These are phyloP conservation scores for Nemania serpens DNA, from an alignment of 2,329 filamentous ascomycete species.

Conservation along the genomic window DNA sequence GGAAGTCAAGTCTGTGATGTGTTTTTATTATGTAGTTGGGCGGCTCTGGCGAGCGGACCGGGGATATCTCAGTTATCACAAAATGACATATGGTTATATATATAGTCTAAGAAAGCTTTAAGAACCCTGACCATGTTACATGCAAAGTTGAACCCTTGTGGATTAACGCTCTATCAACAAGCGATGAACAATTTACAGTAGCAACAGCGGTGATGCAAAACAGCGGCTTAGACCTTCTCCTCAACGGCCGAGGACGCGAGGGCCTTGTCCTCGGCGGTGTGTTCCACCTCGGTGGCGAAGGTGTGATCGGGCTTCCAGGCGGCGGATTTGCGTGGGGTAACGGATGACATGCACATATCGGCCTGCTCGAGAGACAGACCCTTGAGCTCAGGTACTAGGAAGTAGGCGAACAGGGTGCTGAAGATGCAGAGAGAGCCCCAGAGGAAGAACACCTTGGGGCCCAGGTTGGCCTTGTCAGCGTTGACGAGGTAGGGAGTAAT, in stretches of 20 bases:
- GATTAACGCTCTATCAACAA: constrained; percentile 15
- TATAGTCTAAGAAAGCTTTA: constrained; percentile 21
- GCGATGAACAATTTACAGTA: constrained; percentile 16
- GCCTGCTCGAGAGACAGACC: constrained; percentile 75
- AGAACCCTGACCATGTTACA: constrained; percentile 20
- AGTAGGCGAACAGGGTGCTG: constrained; percentile 60
- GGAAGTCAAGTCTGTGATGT: constrained; percentile 3
- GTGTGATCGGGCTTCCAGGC: constrained; percentile 44
- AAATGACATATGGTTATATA: constrained; percentile 18
- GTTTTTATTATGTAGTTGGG: constrained; percentile 21
- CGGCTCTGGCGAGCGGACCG: constrained; percentile 13
- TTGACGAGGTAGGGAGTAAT: constrained; percentile 75
- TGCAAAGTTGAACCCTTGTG: constrained; percentile 7
- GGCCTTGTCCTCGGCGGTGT: constrained; percentile 35
- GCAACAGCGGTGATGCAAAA: not conserved
- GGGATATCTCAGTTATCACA: constrained; percentile 25
- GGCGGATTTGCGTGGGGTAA: constrained; percentile 46
- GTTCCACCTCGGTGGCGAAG: constrained; percentile 42
- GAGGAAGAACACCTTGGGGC: constrained; percentile 58
- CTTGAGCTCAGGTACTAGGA: constrained; percentile 74
- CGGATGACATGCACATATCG: constrained; percentile 64
- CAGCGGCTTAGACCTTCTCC: constrained; percentile 36
- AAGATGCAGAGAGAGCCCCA: constrained; percentile 64
- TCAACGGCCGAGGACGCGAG: constrained; percentile 30
- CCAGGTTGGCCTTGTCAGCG: constrained; percentile 48